Evolutionary conservation across 2,329 filamentous ascomycete genomes (phyloP).

Genomic region (Pseudogymnoascus sp.): DNA sequence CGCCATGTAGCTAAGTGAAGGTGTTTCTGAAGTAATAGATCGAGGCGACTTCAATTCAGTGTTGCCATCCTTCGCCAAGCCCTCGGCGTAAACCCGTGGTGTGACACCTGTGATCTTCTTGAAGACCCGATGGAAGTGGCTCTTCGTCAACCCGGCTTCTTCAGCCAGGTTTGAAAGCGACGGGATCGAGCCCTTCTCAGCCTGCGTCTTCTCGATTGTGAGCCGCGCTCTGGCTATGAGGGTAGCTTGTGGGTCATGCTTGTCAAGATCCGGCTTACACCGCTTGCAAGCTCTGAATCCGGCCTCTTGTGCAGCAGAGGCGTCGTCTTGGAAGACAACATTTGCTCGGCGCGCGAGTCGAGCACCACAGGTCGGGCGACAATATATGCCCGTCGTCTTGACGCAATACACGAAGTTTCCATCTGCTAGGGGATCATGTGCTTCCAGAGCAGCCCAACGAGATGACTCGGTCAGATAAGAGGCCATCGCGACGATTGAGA

Average conservation of each 20-base stretch:
- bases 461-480: slow-evolving; percentile 4
- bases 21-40: slow-evolving; percentile 3
- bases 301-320: slow-evolving; percentile 36
- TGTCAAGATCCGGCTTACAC: slow-evolving; percentile 36
- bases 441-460: slow-evolving; percentile 23
- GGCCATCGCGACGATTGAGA: background rate
- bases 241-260: slow-evolving; percentile 35
- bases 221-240: slow-evolving; percentile 34
- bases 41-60: slow-evolving; percentile 22
- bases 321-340: slow-evolving; percentile 44
- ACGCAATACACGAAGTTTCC: slow-evolving; percentile 42
- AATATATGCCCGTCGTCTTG: slow-evolving; percentile 44
- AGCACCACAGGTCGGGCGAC: slow-evolving; percentile 52
- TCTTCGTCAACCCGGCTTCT: slow-evolving; percentile 44
- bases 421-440: slow-evolving; percentile 32
- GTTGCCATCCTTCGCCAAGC: slow-evolving; percentile 8
- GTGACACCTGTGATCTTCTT: slow-evolving; percentile 47
- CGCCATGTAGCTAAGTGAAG: slow-evolving; percentile 4
- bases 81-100: background rate
- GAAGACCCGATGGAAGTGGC: slow-evolving; percentile 52
- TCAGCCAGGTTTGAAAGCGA: slow-evolving; percentile 41
- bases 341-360: slow-evolving; percentile 54
- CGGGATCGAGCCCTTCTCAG: slow-evolving; percentile 16
- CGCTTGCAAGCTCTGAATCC: slow-evolving; percentile 52
- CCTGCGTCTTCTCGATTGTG: slow-evolving; percentile 11